Evolutionary conservation across 2,329 filamentous ascomycete species (phyloP), one percentile per base, ranked within the genome.

Genomic region (Pyrenophora graminea): DNA sequence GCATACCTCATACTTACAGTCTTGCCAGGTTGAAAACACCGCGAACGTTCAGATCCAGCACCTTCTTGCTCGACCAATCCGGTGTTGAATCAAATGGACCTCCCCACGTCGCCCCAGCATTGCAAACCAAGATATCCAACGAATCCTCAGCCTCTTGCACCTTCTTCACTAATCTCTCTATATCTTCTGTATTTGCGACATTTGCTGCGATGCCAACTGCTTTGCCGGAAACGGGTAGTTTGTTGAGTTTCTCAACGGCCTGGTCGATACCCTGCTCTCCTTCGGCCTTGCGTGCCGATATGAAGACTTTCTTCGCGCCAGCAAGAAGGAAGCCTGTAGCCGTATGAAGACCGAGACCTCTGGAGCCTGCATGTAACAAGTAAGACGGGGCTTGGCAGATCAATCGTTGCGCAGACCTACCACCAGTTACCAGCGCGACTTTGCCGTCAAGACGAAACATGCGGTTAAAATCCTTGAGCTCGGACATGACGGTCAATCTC

Each of bases 281-380:
- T 19, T 64, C 65, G 19, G 68, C 67, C 53, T 74, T 76, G 12
- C 74, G 68, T 3, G 74, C 69, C 0, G 68, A 72, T 27, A 76
- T 68, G 53, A 75, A 64, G 45, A 76, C 74, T 34, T 64, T 73
- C 25, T 62, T 67, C n/a, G 71, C 72, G 9, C 74, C 74, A 10
- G 74, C 74, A 23, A 72, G 66, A 6, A 76, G 68, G 39, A 76
- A 74, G 0, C 68, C 73, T 2, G 71, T 73, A 6, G 73, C 73
- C 7, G 72, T 64, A 34, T 74, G 70, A 9, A 75, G 67, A 13
- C 73, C 72, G 17, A 76, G 61, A 1, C 73, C 73, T 61, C 73
- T 63, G 2, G 73, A 75, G 21, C 75, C 75, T 76, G 10, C 10
- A 30, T 3, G 9, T 10, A 9, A 30, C 9, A 12, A 30, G 8